Evolutionary conservation across 2,329 filamentous ascomycete species (phyloP), one percentile per base, ranked within the genome.

Genomic region (Colletotrichum spaethianum): DNA sequence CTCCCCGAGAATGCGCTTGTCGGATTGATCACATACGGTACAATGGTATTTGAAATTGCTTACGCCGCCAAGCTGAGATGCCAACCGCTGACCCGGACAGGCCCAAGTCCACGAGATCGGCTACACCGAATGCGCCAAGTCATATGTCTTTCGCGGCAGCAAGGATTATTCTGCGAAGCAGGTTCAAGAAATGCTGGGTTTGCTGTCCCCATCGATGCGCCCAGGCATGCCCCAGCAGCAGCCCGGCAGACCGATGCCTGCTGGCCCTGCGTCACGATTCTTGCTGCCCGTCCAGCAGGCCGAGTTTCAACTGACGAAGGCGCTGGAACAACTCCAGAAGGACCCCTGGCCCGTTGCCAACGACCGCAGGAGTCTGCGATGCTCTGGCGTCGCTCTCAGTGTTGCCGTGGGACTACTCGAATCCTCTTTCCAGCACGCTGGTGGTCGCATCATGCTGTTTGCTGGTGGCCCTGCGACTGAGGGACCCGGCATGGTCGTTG

Each of bases 121-220:
- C 67, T 99, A 99, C 81, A 95, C 94, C 67, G 96, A 98, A 83
- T 99, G 96, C 83, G 94, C 96, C 75, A 99, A 98, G 84, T 98
- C 96, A 7, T 99, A 98, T 79, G 96, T 99, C 52, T 99, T 99
- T 88, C 91, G 96, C 68, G 96, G 96, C 48, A 98, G 92, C 87
- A 99, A 98, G 86, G 96, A 99, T 79, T 99, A 99, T 82, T 89
- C 92, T n/a, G 94, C 95, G 65, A 98, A 98, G 85, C 95, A 98
- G 81, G 95, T 99, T n/a, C 96, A 98, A 83, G 96, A 99, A 80
- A 99, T 99, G 96, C 92, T 99, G 62, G 96, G 95, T 36, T 88
- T 98, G 66, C 87, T 92, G 59, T 89, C 93, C 26, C 87, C 93
- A 31, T 91, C 91, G 44, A 82, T 94, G 74, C 91, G 96, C 75